Base-by-base conservation (phyloP, 768 basidiomycete genomes). In the Boletus pseudo-olivaceus region DNA sequence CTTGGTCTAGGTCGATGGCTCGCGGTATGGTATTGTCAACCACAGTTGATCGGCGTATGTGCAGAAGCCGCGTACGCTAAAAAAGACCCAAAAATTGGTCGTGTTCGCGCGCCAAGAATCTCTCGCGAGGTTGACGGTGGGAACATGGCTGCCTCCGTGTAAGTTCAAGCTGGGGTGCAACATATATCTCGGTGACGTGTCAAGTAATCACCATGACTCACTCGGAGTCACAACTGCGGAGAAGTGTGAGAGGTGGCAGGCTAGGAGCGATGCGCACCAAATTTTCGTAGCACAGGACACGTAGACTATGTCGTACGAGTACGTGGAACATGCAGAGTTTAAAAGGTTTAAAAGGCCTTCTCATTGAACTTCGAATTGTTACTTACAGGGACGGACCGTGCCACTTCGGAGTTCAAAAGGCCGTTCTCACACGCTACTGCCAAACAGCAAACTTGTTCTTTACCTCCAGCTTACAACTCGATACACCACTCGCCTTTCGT, bases 351-450 rank as follows among this genome's bases (percentile, higher is more conserved):
- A n/a, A n/a, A 37, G 7, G 14, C 15, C 4, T 17, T 44, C 35
- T 19, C 15, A 52, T 27, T 30, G 35, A 14, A 32, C 27, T 37
- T 42, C 12, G 33, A 6, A 34, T 41, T 15, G 41, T 26, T 42
- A 44, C 45, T 26, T 42, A 44, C 45, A 45, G 38, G 45, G 49
- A 32, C 30, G 35, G 38, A 23, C 23, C 14, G 45, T 53, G 60
- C 64, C 70, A 66, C 62, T 55, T 48, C 69, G 69, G 69, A 71
- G 69, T 72, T 71, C 58, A 52, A 70, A 71, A 71, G 58, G 19
- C 54, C 29, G 34, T 67, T 66, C 59, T 61, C 69, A 62, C 69
- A 72, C 67, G 56, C 62, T 56, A 65, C 56, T 44, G 50, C 61
- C 55, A 60, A 66, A 68, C 63, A 57, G 54, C 71, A 66, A 64